These are phyloP conservation scores for Candida chilensis DNA, from an alignment of 805 yeast genomes.

Conservation along the genomic window DNA sequence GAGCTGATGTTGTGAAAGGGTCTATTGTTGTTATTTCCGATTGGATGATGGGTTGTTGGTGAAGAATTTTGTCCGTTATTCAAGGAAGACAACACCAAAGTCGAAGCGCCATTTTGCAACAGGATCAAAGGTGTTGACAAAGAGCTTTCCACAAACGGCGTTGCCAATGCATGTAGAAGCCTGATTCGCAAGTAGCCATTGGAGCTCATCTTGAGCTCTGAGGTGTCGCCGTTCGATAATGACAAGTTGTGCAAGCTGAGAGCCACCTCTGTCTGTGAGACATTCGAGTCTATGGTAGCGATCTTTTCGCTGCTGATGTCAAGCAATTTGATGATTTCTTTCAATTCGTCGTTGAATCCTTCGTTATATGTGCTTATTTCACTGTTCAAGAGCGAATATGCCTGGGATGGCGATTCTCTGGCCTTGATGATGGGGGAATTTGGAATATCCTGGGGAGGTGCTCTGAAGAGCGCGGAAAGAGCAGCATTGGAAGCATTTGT, in stretches of 20 bases:
- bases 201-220: conserved; percentile 13
- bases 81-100: conserved; percentile 10
- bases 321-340: conserved; percentile 37
- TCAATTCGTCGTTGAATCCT: conserved; percentile 28
- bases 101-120: conserved; percentile 10
- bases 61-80: conserved; percentile 1
- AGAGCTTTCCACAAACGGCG: conserved; percentile 47
- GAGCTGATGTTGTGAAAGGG: conserved; percentile 60
- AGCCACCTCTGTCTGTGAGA: conserved; percentile 27
- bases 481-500: conserved; percentile 32
- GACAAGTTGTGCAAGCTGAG: conserved; percentile 51
- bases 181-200: conserved; percentile 34
- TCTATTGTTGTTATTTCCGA: conserved; percentile 12
- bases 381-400: conserved; percentile 2
- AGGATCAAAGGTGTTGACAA: conserved; percentile 15
- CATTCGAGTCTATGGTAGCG: conserved; percentile 13
- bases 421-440: conserved; percentile 6
- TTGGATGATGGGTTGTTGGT: conserved; percentile 1
- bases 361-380: conserved; percentile 5
- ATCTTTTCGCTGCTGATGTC: conserved; percentile 23
- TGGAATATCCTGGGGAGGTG: conserved; percentile 12
- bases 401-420: not conserved
- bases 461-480: conserved; percentile 18
- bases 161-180: conserved; percentile 54
- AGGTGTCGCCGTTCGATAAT: conserved; percentile 26